These are phyloP conservation scores for Geotrichum fermentans DNA, from an alignment of 1,139 yeast genomes.

Conservation along the genomic window DNA sequence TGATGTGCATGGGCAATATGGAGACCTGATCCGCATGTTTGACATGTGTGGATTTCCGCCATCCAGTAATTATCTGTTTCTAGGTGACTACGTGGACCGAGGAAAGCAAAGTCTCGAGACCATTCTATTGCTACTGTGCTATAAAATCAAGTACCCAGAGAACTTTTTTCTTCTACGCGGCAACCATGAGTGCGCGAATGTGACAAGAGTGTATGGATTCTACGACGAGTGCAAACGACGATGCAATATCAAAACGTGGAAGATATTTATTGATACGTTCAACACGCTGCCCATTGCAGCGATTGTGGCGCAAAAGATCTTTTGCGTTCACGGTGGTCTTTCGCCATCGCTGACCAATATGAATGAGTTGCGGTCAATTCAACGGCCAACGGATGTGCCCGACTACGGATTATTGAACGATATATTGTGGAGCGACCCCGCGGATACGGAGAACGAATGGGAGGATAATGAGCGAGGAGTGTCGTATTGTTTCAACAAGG, in stretches of 20 bases:
- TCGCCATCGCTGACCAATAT: conserved; percentile 94
- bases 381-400: conserved; percentile 98
- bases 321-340: conserved; percentile 98
- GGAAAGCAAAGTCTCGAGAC: conserved; percentile 96
- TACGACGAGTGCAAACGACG: conserved; percentile 97
- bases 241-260: conserved; percentile 95
- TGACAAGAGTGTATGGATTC: conserved; percentile 93
- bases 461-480: conserved; percentile 98
- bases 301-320: conserved; percentile 92
- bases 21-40: conserved; percentile 87
- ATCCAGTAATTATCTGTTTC: conserved; percentile 90
- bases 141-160: conserved; percentile 95
- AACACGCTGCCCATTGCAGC: conserved; percentile 98
- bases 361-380: conserved; percentile 97
- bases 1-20: conserved; percentile 96
- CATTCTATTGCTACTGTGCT: conserved; percentile 84
- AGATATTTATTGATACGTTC: conserved; percentile 95
- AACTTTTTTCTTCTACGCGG: conserved; percentile 90
- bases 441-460: conserved; percentile 96
- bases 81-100: conserved; percentile 97
- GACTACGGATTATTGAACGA: conserved; percentile 95
- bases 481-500: conserved; percentile 95
- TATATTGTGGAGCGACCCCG: conserved; percentile 96
- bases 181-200: conserved; percentile 96
- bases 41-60: conserved; percentile 99